A percentile compares a stretch with the other conserved stretches of the same genome.
Conservation (phyloP, 2,329 filamentous ascomycete genomes). For the Xylariaceae sp. region DNA sequence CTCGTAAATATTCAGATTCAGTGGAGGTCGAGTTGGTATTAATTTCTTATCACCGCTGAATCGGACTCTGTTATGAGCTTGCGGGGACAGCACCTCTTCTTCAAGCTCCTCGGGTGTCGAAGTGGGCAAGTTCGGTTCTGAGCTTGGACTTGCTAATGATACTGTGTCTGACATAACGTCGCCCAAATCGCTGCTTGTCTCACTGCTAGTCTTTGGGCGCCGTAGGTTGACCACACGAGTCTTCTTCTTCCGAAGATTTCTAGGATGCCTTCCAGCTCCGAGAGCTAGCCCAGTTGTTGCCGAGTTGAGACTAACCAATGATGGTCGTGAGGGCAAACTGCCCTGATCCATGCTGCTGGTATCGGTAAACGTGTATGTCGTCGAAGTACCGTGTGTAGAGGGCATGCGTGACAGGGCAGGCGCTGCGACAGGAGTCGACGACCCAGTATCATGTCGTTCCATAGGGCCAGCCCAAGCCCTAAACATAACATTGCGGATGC, state of each 20-base stretch:
- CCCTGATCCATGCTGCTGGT: conserved; percentile 68
- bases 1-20: conserved; percentile 44
- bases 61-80: conserved; percentile 48
- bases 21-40: conserved; percentile 39
- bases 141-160: conserved; percentile 64
- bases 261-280: conserved; percentile 62
- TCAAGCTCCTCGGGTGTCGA: conserved; percentile 66
- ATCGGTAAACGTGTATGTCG: conserved; percentile 77
- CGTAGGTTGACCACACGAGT: conserved; percentile 81
- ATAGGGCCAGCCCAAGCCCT: conserved; percentile 85
- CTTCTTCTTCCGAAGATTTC: conserved; percentile 78
- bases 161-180: conserved; percentile 58
- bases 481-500: conserved; percentile 89
- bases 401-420: conserved; percentile 66
- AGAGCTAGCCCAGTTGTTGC: conserved; percentile 67
- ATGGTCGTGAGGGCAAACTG: conserved; percentile 71
- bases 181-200: conserved; percentile 57
- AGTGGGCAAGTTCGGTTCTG: conserved; percentile 63
- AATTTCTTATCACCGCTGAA: conserved; percentile 46
- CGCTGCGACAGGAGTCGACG: conserved; percentile 55
- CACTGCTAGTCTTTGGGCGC: conserved; percentile 60
- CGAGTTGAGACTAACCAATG: conserved; percentile 66
- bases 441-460: conserved; percentile 67
- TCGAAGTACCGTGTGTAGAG: conserved; percentile 64
- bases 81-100: conserved; percentile 45